Conservation (phyloP, 768 basidiomycete genomes). For the Kwoniella europaea region DNA sequence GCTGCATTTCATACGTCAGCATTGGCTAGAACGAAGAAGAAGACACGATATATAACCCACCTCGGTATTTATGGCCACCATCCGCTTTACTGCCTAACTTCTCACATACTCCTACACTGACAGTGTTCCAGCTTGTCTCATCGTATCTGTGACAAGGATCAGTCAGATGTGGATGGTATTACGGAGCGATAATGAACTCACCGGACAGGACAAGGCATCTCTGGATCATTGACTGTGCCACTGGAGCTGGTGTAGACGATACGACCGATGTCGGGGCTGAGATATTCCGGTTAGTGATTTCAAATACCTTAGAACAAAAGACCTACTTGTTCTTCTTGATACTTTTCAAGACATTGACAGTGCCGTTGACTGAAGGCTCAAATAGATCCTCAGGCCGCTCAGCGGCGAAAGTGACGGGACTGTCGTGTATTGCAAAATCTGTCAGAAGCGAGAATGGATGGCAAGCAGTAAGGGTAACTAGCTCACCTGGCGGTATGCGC, state of each 20-base stretch:
- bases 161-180: background rate
- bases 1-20: conserved; percentile 19
- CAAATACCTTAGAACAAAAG: background rate
- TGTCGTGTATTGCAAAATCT: background rate
- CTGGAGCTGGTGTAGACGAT: conserved; percentile 56
- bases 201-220: conserved; percentile 6
- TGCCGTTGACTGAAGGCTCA: conserved; percentile 75
- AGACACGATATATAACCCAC: conserved; percentile 20
- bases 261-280: conserved; percentile 65
- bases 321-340: conserved; percentile 63
- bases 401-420: conserved; percentile 39
- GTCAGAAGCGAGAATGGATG: background rate
- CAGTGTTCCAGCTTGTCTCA: conserved; percentile 46
- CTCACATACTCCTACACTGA: conserved; percentile 12
- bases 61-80: conserved; percentile 34
- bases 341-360: conserved; percentile 67
- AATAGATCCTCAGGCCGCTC: conserved; percentile 63
- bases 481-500: conserved; percentile 42
- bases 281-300: background rate
- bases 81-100: conserved; percentile 29
- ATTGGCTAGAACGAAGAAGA: background rate
- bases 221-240: conserved; percentile 2
- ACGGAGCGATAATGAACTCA: background rate
- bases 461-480: background rate
- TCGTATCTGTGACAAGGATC: conserved; percentile 25